Base-by-base conservation (phyloP, 2,329 filamentous ascomycete species). In the Pestalotiopsis sp. region DNA sequence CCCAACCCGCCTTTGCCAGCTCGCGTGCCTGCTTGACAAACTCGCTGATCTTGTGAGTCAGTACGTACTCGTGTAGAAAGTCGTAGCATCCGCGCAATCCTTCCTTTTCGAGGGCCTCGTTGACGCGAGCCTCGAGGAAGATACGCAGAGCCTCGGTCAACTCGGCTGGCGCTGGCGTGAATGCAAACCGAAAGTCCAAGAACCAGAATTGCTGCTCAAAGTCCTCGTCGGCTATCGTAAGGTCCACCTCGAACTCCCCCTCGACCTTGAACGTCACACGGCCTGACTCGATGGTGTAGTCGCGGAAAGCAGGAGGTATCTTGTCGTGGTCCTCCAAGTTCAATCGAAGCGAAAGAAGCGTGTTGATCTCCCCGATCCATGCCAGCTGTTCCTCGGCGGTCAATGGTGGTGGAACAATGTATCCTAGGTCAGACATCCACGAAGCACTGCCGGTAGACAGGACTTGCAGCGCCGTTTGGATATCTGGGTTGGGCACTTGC, bases 1-100 rank as follows among this genome's bases (percentile, higher is more conserved):
- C 90, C 95, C 96, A 98, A 40, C 89, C 88, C 3, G 87, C 88
- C 68, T 87, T 88, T 67, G 87, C 86, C 68, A 99, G 83, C 57
- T 91, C 89, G 36, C 86, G 72, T 2, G 93, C 93, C 83, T 99
- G 96, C 71, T 90, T 90, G 73, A 89, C 89, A 60, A 97, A 86
- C 72, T 96, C 91, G 72, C 89, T 91, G 73, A 99, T 92, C 83
- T 99, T 98, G 80, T 96, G 92, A 0, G 94, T 98, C 67, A 99
- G 83, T 4, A 95, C 89, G 70, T 97, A 91, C 76, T 95, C 94
- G 79, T 98, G 95, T 2, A 98, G 83, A 72, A 95, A 93, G 68
- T 92, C 88, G 79, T 97, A 98, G 75, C 95, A 96, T 7, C 93
- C 95, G 7, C 82, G 77, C 6, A 99, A 81, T 2, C 95, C 94